These are phyloP conservation scores for Globisporangium cylindrosporum DNA, from an alignment of 352 stramenopile genomes.

Conservation along the genomic window DNA sequence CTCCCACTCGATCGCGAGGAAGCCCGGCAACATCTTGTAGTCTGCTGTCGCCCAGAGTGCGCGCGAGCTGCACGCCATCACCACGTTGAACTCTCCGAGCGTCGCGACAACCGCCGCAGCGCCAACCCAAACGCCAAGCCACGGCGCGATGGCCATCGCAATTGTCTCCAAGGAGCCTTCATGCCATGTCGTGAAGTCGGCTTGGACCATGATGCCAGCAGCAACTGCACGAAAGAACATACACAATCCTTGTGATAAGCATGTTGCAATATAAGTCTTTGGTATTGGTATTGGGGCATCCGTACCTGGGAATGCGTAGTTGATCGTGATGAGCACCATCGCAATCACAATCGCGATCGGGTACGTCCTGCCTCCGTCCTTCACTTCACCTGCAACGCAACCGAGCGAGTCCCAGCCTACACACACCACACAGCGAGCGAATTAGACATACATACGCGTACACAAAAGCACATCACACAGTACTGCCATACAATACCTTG, in stretches of 20 bases:
- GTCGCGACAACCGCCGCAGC: constrained; percentile 74
- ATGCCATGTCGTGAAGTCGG: constrained; percentile 65
- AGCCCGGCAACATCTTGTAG: constrained; percentile 82
- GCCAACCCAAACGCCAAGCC: constrained; percentile 80
- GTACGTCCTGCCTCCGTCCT: constrained; percentile 74
- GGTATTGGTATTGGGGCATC: no score
- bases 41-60: constrained; percentile 78
- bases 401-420: constrained; percentile 79
- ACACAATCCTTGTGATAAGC: no score
- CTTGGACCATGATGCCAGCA: constrained; percentile 73
- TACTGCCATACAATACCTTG: constrained; percentile 34
- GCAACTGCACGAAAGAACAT: constrained; percentile 31
- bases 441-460: neutral
- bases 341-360: constrained; percentile 82
- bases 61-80: constrained; percentile 82
- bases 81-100: constrained; percentile 83
- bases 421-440: neutral
- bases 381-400: constrained; percentile 83
- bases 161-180: constrained; percentile 77
- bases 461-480: neutral
- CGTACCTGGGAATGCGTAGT: constrained; percentile 77
- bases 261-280: no score
- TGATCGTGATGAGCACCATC: constrained; percentile 80
- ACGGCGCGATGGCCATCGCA: constrained; percentile 65
- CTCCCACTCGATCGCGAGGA: constrained; percentile 59